Evolutionary conservation across 805 yeast genomes (phyloP).

Genomic region (Saccharomycopsis malanga): DNA sequence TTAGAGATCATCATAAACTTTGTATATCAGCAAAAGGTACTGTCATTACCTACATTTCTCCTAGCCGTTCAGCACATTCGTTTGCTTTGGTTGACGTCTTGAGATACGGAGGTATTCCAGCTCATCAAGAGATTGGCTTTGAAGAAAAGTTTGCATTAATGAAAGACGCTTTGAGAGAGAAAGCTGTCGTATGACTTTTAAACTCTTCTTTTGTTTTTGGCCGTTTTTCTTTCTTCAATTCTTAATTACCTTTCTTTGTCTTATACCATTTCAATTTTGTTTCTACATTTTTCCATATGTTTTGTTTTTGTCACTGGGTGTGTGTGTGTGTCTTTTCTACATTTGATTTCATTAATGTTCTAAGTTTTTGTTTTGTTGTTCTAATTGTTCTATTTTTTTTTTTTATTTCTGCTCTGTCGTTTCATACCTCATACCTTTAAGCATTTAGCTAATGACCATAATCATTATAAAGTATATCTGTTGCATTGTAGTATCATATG

Average conservation of each 20-base stretch:
- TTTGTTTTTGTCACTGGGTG: too few species aligned
- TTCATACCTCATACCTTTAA: too few species aligned
- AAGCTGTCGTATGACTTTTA: constrained; percentile 16
- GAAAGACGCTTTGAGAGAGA: constrained; percentile 54
- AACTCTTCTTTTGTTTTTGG: neutral
- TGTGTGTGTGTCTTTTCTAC: too few species aligned
- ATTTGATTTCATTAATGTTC: too few species aligned
- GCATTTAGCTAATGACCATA: too few species aligned
- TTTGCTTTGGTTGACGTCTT: constrained; percentile 46
- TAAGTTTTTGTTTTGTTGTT: too few species aligned
- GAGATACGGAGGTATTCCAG: constrained; percentile 41
- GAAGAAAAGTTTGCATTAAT: constrained; percentile 45
- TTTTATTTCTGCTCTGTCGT: too few species aligned
- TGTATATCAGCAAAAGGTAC: constrained; percentile 72
- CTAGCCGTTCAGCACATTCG: constrained; percentile 64
- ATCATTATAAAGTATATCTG: too few species aligned
- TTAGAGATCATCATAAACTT: constrained; percentile 88
- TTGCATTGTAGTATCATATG: too few species aligned
- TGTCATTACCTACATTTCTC: constrained; percentile 74
- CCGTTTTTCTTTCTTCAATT: neutral
- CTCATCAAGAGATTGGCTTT: constrained; percentile 38
- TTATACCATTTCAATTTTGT: neutral
- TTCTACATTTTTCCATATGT: neutral
- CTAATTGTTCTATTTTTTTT: too few species aligned
- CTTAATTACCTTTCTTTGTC: neutral